Evolutionary conservation across 1,284 basidiomycete species (phyloP).

Genomic region (Marasmius fiardii): DNA sequence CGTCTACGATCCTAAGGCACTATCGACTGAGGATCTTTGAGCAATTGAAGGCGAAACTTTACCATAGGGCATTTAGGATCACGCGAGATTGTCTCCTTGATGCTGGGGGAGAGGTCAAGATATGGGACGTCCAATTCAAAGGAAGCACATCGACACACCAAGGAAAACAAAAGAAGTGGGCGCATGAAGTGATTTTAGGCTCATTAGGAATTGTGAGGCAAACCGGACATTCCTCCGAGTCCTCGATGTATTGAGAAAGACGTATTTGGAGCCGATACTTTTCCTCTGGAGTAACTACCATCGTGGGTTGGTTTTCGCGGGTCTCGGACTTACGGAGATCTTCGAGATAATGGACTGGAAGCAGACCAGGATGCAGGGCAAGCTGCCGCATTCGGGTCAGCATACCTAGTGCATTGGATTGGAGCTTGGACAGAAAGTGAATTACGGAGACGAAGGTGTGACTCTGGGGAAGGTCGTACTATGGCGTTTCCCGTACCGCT

Average conservation of each 20-base stretch:
- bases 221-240: conserved; percentile 82
- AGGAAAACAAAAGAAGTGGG: conserved; percentile 73
- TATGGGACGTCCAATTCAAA: neutral
- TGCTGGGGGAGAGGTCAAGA: conserved; percentile 35
- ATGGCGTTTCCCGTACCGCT: conserved; percentile 33
- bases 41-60: conserved; percentile 9
- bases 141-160: conserved; percentile 43
- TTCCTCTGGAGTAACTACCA: conserved; percentile 44
- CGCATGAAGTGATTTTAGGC: conserved; percentile 77
- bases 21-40: neutral
- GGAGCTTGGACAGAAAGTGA: conserved; percentile 38
- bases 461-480: conserved; percentile 22
- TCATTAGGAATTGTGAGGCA: conserved; percentile 68
- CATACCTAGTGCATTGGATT: conserved; percentile 75
- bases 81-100: conserved; percentile 62
- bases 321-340: conserved; percentile 47
- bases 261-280: conserved; percentile 57
- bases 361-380: conserved; percentile 75
- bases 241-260: conserved; percentile 70
- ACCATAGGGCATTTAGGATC: conserved; percentile 82
- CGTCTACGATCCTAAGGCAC: conserved; percentile 63
- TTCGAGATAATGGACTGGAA: conserved; percentile 75
- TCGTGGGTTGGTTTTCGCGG: conserved; percentile 27
- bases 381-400: conserved; percentile 87
- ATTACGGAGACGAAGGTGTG: neutral